Evolutionary conservation across 805 yeast species (phyloP).

Genomic region (Candida odintsovae): DNA sequence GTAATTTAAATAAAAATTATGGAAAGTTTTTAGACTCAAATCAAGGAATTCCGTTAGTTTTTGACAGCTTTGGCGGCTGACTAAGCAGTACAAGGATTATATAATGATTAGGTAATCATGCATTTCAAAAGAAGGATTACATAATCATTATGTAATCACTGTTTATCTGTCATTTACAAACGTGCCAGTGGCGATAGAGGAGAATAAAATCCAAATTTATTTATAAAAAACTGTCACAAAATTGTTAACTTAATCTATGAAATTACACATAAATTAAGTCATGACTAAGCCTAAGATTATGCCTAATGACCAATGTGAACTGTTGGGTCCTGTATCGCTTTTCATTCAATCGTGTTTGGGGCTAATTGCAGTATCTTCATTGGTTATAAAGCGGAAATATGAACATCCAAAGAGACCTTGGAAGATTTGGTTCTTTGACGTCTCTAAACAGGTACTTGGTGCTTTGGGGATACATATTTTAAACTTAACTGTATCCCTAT

Average conservation of each 20-base stretch:
- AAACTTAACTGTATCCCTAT: conserved; percentile 65
- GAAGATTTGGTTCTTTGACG: conserved; percentile 86
- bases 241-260: too few species aligned
- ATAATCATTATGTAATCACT: background rate
- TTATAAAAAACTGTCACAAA: too few species aligned
- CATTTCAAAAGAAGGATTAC: too few species aligned
- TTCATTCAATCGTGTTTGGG: conserved; percentile 76
- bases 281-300: conserved; percentile 13
- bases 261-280: too few species aligned
- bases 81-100: too few species aligned
- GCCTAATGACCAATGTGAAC: conserved; percentile 39
- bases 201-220: too few species aligned
- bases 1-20: too few species aligned
- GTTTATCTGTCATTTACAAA: background rate
- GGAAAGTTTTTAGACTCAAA: too few species aligned
- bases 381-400: conserved; percentile 67
- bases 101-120: too few species aligned
- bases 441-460: conserved; percentile 83
- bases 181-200: background rate
- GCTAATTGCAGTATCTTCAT: conserved; percentile 62
- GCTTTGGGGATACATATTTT: conserved; percentile 78
- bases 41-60: background rate
- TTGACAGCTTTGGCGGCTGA: too few species aligned
- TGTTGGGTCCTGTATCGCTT: conserved; percentile 83
- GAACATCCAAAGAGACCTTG: conserved; percentile 87